A percentile compares a stretch with the other conserved stretches of the same genome.
Evolutionary conservation across 345 rosid genomes (phyloP).

Genomic region (Populus alba): DNA sequence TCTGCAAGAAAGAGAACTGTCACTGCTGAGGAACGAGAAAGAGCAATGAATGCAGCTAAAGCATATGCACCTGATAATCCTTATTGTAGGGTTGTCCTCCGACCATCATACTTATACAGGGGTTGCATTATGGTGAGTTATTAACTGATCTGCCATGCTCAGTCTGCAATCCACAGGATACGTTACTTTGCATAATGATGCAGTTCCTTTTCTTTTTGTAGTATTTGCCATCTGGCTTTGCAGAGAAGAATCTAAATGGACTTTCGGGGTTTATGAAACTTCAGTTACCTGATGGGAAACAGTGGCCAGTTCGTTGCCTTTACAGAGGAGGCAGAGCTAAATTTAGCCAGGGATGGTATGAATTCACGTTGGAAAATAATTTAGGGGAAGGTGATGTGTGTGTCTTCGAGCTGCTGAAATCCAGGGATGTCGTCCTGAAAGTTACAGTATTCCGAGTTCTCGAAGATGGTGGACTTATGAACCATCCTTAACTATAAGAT

Average conservation of each 20-base stretch:
- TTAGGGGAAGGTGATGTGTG: conserved; percentile 92
- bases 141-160: conserved; percentile 3
- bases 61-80: conserved; percentile 75
- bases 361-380: conserved; percentile 73
- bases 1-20: conserved; percentile 74
- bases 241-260: conserved; percentile 75
- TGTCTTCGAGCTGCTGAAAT: conserved; percentile 64
- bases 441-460: conserved; percentile 66
- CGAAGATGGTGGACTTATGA: conserved; percentile 24
- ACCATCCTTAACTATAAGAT: conserved; percentile 15
- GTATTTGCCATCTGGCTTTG: conserved; percentile 87
- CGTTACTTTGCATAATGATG: neutral
- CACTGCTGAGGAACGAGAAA: conserved; percentile 76
- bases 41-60: conserved; percentile 70
- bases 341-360: conserved; percentile 90
- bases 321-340: conserved; percentile 84
- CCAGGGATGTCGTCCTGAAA: conserved; percentile 76
- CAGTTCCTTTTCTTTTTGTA: conserved; percentile 25
- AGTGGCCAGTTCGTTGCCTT: conserved; percentile 90
- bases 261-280: conserved; percentile 80
- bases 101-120: conserved; percentile 78
- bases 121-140: conserved; percentile 78
- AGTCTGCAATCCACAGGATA: neutral
- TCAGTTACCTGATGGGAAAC: conserved; percentile 67
- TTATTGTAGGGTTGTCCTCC: conserved; percentile 78